Conservation (phyloP, 192 early-diverging fungal genomes). For the Allomyces macrogynus region DNA sequence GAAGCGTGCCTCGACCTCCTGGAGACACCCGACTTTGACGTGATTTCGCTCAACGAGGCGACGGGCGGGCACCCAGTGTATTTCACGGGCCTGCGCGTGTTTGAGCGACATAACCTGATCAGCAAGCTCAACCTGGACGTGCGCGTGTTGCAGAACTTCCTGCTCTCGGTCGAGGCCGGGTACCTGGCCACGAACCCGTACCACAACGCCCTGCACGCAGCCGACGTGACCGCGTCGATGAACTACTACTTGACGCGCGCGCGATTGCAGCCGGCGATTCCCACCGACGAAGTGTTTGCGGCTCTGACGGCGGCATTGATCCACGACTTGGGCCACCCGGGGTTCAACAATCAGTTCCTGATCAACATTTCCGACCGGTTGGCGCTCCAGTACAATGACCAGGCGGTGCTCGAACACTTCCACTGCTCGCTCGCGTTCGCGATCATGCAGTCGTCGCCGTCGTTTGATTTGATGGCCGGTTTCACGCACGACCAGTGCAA, state of each 20-base stretch:
- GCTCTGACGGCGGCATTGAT: conserved; percentile 19
- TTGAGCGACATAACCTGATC: conserved; percentile 11
- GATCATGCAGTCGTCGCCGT: conserved; percentile 13
- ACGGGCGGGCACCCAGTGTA: conserved; percentile 11
- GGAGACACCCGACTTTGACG: conserved; percentile 2
- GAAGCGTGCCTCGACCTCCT: not conserved
- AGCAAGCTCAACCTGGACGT: conserved; percentile 9
- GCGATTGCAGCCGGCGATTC: conserved; percentile 6
- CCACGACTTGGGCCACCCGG: conserved; percentile 25
- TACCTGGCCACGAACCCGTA: conserved; percentile 18
- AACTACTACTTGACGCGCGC: conserved; percentile 16
- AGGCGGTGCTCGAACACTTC: conserved; percentile 28
- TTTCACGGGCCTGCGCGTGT: conserved; percentile 12
- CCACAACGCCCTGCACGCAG: conserved; percentile 32
- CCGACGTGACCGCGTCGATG: conserved; percentile 29
- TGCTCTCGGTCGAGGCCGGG: conserved; percentile 14
- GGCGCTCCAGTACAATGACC: conserved; percentile 30
- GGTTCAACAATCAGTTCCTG: conserved; percentile 31
- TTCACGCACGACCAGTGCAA: conserved; percentile 14
- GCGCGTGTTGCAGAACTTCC: conserved; percentile 9
- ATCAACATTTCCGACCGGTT: conserved; percentile 19
- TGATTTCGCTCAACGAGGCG: conserved; percentile 4
- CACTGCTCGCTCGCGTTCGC: conserved; percentile 22
- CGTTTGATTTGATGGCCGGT: conserved; percentile 16
- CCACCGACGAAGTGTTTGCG: conserved; percentile 18